A percentile compares a stretch with the other conserved stretches of the same genome.
Conservation (phyloP, 305 asterid genomes). For the Ilex paraguariensis region DNA sequence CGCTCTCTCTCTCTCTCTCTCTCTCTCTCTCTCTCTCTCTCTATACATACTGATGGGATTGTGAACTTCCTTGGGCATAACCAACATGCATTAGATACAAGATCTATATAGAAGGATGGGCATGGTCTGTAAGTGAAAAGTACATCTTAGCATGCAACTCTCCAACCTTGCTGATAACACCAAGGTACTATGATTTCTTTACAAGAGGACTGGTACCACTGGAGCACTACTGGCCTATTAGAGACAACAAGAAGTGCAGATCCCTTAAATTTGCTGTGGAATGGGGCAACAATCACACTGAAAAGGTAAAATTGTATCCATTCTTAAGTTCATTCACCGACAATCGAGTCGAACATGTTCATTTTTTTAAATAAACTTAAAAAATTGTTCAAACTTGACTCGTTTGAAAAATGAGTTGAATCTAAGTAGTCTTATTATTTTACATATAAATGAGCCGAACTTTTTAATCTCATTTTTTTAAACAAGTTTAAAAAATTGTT, state of each 20-base stretch:
- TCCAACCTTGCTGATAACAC: conserved; percentile 59
- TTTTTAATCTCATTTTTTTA: too few relatives aligned
- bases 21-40: too few relatives aligned
- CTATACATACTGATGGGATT: too few relatives aligned
- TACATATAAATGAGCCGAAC: too few relatives aligned
- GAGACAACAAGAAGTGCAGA: conserved; percentile 56
- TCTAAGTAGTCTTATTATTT: too few relatives aligned
- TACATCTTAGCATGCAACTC: conserved; percentile 82
- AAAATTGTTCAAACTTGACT: too few relatives aligned
- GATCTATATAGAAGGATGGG: conserved; percentile 86
- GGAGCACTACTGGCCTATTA: conserved; percentile 79
- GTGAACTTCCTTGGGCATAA: too few relatives aligned
- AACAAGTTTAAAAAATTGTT: too few relatives aligned
- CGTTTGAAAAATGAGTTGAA: background rate
- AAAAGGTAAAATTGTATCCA: conserved; percentile 35
- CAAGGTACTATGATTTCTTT: conserved; percentile 77
- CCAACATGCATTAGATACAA: conserved; percentile 45
- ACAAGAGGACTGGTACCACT: conserved; percentile 70
- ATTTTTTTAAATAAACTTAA: background rate
- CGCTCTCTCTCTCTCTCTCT: background rate
- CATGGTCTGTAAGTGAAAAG: conserved; percentile 91
- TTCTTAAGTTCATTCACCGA: too few relatives aligned
- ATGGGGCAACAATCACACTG: conserved; percentile 72
- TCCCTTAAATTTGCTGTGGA: conserved; percentile 84
- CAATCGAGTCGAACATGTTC: background rate